Conservation (phyloP, 805 yeast species). For the Ogataea philodendri region DNA sequence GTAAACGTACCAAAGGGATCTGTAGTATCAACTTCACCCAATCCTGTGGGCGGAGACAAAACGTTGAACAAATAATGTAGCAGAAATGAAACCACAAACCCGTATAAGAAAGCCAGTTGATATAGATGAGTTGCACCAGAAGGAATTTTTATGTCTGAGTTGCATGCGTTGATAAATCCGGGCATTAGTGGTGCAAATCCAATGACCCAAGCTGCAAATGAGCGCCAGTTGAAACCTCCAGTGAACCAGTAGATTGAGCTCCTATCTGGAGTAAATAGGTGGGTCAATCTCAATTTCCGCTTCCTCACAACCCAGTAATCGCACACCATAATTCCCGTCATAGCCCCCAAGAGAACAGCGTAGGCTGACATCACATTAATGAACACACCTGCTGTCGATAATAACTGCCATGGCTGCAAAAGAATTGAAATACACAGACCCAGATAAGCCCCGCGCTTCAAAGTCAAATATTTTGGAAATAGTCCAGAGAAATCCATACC, state of each 20-base stretch:
- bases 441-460: constrained; percentile 46
- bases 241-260: constrained; percentile 58
- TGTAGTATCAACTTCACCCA: constrained; percentile 35
- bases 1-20: constrained; percentile 35
- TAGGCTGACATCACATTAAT: constrained; percentile 19
- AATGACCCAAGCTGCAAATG: constrained; percentile 41
- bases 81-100: constrained; percentile 41
- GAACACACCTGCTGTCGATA: constrained; percentile 36
- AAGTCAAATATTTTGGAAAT: constrained; percentile 42
- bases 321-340: constrained; percentile 65
- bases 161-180: constrained; percentile 34
- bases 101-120: constrained; percentile 43
- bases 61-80: constrained; percentile 35
- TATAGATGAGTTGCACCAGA: constrained; percentile 44
- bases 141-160: constrained; percentile 29
- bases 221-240: constrained; percentile 54
- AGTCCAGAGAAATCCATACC: constrained; percentile 53
- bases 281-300: constrained; percentile 40
- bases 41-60: constrained; percentile 38
- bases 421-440: constrained; percentile 35
- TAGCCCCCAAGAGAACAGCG: constrained; percentile 51
- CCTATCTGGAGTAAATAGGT: constrained; percentile 49
- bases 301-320: constrained; percentile 68
- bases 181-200: constrained; percentile 52
- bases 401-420: constrained; percentile 42